These are phyloP conservation scores for Pseudopyricularia cyperi DNA, from an alignment of 2,329 filamentous ascomycete genomes.

Conservation along the genomic window DNA sequence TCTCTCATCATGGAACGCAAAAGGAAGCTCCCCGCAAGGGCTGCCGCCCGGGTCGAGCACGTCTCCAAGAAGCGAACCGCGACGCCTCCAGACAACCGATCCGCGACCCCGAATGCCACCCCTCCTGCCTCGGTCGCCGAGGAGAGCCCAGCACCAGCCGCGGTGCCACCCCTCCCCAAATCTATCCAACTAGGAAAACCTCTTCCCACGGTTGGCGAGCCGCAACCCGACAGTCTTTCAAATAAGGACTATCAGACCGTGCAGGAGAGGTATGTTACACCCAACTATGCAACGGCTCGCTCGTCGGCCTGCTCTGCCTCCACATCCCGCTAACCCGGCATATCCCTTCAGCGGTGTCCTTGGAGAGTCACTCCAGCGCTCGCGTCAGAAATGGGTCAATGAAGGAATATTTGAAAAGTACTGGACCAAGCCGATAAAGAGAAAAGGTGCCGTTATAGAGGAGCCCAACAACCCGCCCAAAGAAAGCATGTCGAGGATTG, in stretches of 20 bases:
- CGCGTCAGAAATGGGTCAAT: slow-evolving; percentile 59
- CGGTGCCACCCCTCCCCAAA: slow-evolving; percentile 39
- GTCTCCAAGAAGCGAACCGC: slow-evolving; percentile 46
- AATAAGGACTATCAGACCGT: slow-evolving; percentile 59
- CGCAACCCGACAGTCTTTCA: slow-evolving; percentile 51
- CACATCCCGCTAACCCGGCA: background rate
- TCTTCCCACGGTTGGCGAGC: slow-evolving; percentile 54
- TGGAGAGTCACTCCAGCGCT: slow-evolving; percentile 58
- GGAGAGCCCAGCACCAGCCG: slow-evolving; percentile 11
- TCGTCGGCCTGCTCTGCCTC: slow-evolving; percentile 2
- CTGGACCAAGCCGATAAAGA: slow-evolving; percentile 61
- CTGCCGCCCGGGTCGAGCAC: slow-evolving; percentile 46
- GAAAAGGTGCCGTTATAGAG: slow-evolving; percentile 50
- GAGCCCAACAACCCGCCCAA: slow-evolving; percentile 55
- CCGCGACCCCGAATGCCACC: slow-evolving; percentile 30
- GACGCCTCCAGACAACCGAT: slow-evolving; percentile 37
- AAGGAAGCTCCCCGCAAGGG: slow-evolving; percentile 50
- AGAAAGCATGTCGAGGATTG: slow-evolving; percentile 60
- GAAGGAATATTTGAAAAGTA: slow-evolving; percentile 66
- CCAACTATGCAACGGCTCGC: background rate
- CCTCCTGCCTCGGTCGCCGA: slow-evolving; percentile 19
- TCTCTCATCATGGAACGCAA: slow-evolving; percentile 44
- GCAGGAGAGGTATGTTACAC: slow-evolving; percentile 46
- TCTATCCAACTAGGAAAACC: slow-evolving; percentile 53
- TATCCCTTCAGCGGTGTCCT: slow-evolving; percentile 50